Evolutionary conservation across 495 filamentous ascomycete genomes (phyloP), one percentile per base, ranked within the genome.

Genomic region (Podospora australis): DNA sequence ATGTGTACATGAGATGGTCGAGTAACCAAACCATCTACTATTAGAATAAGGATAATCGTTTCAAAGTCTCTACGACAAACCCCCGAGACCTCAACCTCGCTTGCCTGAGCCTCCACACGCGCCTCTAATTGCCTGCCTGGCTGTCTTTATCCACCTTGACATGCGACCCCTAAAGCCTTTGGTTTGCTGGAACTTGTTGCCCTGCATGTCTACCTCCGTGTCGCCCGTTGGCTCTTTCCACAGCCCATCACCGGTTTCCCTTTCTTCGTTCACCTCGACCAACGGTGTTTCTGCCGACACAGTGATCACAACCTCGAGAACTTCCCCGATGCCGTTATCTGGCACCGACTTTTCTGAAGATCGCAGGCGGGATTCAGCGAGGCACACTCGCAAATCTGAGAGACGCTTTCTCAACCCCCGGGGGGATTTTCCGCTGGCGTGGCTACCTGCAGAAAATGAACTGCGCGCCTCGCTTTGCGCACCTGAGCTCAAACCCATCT

Each of bases 381-480:
- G 46, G 2, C 51, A 56, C 4, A 48, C 42, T 3, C 54, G 49
- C 1, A 64, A 35, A 17, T 59, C 47, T 6, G 61, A 58, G 17
- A 64, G n/a, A 1, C 54, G 54, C 30, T 52, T 62, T 17, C 47
- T 52, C 44, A 62, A 41, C 11, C 52, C 45, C 7, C 49, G 50
- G 1, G 54, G 34, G 0, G 50, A 50, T 10, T 48, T 45, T 2
- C 39, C 50, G 29, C 56, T 53, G 6, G 50, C 36, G n/a, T 34
- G 26, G 34, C 24, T 39, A 11, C 46, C 52, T 9, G 32, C 19
- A 8, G 55, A 48, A 28, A 57, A 29, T 3, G 49, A 52, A 19
- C 48, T 50, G 6, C 40, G 41, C n/a, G 44, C 17, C 6, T 55
- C 40, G 19, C 16, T 29, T 23, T 26, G 50, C 7, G 48, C 11